phyloP scores from a whole-genome alignment of 306 rosid species.

The Senna siamea region DNA sequence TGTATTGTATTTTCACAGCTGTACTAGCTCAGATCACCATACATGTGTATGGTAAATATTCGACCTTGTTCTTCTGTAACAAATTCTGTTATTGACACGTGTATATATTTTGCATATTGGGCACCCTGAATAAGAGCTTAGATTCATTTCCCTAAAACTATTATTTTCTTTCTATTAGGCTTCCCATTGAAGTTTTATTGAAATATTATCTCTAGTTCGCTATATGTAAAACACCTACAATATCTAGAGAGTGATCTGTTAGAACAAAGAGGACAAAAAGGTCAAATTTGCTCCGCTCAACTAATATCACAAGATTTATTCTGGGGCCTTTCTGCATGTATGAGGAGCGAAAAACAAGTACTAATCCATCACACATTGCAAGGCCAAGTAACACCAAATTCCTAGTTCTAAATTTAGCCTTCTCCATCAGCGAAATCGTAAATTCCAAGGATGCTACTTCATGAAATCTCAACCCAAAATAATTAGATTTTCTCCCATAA shows the following conservation, averaged over 20 bases:
- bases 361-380: not conserved
- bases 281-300: not conserved
- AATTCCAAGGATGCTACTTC: not conserved
- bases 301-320: not conserved
- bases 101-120: too few species aligned
- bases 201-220: not conserved
- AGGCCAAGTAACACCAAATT: not conserved
- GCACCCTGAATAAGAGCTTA: too few species aligned
- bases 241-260: not conserved
- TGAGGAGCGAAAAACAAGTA: not conserved
- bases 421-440: not conserved
- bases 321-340: not conserved
- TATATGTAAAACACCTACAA: not conserved
- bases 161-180: too few species aligned
- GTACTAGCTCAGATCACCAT: too few species aligned
- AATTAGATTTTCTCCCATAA: not conserved
- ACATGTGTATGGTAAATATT: too few species aligned
- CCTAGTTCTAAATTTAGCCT: slow-evolving; percentile 1
- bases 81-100: too few species aligned
- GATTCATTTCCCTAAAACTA: too few species aligned
- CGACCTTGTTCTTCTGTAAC: too few species aligned
- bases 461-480: not conserved
- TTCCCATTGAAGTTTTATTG: not conserved
- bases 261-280: not conserved
- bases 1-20: too few species aligned